Evolutionary conservation across 1,284 basidiomycete genomes (phyloP).

Genomic region (Ceratobasidium sp.): DNA sequence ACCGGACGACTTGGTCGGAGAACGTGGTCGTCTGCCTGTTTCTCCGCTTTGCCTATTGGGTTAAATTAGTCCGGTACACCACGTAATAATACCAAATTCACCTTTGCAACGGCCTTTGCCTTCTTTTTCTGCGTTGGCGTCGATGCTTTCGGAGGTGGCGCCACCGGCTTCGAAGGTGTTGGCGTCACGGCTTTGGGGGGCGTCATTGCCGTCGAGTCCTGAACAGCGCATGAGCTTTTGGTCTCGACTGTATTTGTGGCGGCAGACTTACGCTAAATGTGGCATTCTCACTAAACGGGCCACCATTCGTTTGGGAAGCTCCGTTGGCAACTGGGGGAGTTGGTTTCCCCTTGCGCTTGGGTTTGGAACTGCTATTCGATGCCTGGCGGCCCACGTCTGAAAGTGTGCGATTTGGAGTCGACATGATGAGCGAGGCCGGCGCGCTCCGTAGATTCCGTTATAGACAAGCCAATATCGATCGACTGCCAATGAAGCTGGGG

Average conservation of each 20-base stretch:
- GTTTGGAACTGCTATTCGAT: not conserved
- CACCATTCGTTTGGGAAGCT: not conserved
- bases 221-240: not conserved
- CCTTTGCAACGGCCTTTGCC: conserved; percentile 40
- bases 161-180: not conserved
- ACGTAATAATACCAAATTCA: conserved; percentile 7
- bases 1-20: conserved; percentile 29
- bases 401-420: conserved; percentile 11
- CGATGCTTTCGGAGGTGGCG: conserved; percentile 46
- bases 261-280: conserved; percentile 16
- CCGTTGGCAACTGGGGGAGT: not conserved
- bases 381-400: conserved; percentile 25
- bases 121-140: conserved; percentile 51
- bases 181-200: not conserved
- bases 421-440: conserved; percentile 17
- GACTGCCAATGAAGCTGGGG: not conserved
- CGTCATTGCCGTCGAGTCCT: conserved; percentile 4
- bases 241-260: not conserved
- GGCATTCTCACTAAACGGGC: conserved; percentile 16
- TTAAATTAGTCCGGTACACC: not conserved
- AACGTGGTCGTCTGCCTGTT: conserved; percentile 30
- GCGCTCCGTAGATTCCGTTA: not conserved
- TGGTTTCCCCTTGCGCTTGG: conserved; percentile 27
- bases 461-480: not conserved
- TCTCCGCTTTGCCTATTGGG: conserved; percentile 5